These are phyloP conservation scores for Ceratocystiopsis brevicomis DNA, from an alignment of 2,329 filamentous ascomycete species.

Conservation along the genomic window DNA sequence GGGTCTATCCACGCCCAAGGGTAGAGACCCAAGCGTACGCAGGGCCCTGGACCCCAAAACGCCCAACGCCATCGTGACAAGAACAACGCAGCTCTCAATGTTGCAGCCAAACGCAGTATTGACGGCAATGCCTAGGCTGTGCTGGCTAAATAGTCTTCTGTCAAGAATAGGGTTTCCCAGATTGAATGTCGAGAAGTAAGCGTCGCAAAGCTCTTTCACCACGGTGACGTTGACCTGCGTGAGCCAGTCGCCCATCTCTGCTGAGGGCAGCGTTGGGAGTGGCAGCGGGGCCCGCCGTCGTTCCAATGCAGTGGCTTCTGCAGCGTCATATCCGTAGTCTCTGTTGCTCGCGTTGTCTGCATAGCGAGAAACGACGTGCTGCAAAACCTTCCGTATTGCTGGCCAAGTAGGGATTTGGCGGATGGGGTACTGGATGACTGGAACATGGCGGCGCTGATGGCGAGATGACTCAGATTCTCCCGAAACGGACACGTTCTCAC, in stretches of 20 bases:
- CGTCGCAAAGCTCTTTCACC: conserved; percentile 31
- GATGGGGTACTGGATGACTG: conserved; percentile 10
- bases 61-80: conserved; percentile 31
- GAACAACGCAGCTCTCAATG: conserved; percentile 30
- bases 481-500: too few relatives aligned
- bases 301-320: conserved; percentile 14
- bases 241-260: conserved; percentile 23
- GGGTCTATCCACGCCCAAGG: too few relatives aligned
- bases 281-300: conserved; percentile 7
- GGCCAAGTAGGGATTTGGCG: conserved; percentile 9
- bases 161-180: conserved; percentile 33
- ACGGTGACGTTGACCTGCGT: conserved; percentile 26
- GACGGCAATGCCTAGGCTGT: conserved; percentile 27
- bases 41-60: conserved; percentile 29
- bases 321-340: conserved; percentile 4
- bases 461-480: too few relatives aligned
- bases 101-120: conserved; percentile 31
- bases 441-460: conserved; percentile 3
- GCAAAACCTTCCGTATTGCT: conserved; percentile 4
- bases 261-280: conserved; percentile 18
- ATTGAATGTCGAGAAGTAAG: conserved; percentile 35
- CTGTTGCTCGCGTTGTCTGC: not conserved
- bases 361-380: not conserved
- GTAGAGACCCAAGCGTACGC: conserved; percentile 9
- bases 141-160: conserved; percentile 29